Base-by-base conservation (phyloP, 2,329 filamentous ascomycete species). In the Aplosporella prunicola region DNA sequence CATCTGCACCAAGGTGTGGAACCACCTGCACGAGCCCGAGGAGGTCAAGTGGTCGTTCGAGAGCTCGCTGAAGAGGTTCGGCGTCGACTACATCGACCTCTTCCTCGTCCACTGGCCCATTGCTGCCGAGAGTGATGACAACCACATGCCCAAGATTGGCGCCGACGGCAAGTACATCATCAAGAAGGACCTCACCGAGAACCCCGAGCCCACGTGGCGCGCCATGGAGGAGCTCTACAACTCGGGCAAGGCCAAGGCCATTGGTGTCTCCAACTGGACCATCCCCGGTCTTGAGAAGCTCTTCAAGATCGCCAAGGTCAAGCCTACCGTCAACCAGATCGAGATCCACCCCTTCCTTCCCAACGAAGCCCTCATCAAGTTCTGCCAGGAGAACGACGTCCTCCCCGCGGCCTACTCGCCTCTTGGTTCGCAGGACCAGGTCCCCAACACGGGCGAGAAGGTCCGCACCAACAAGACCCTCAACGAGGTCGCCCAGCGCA, bases 261-360 rank as follows among this genome's bases (percentile, higher is more conserved):
- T 86, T 47, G 82, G 82, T 1, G 80, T 85, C 28, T 82, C 78
- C 54, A 87, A 86, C 55, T 86, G 73, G 56, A 78, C 78, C 3
- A 68, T 80, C 34, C 64, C 68, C 15, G 76, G 82, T 50, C 70
- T 87, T 15, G 70, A 85, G 55, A 71, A 81, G 58, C 66, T 85
- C 61, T 76, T 76, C 55, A 54, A 57, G 28, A 80, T 76, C 56
- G 79, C 79, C 4, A 69, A 71, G 33, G 62, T 76, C 18, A 82
- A 75, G 71, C 80, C 80, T 31, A 68, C 75, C 38, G 77, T 82
- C 23, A 83, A 84, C 55, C 82, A 87, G 56, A 74, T 84, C 46
- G 79, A 82, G 72, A 69, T 84, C 35, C 80, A 85, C 53, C 80
- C 81, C 0, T 85, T 80, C 77, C 71, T 71, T 39, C 80, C 83